Percentiles rank a stretch among this genome's conserved stretches.
phyloP scores from a whole-genome alignment of 495 filamentous ascomycete genomes.

The Aspergillus carlsbadensis region DNA sequence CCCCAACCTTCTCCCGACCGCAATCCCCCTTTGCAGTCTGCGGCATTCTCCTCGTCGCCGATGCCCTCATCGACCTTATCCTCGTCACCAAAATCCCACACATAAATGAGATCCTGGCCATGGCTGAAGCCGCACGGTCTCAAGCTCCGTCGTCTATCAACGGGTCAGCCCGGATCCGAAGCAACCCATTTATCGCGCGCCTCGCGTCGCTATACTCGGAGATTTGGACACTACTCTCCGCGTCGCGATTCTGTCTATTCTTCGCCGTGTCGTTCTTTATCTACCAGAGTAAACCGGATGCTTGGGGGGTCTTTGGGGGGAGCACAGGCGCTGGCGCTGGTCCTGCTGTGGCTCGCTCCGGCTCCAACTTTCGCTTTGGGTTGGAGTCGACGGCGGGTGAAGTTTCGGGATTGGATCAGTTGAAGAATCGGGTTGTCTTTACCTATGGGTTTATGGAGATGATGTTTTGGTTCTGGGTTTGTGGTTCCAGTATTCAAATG shows the following conservation, averaged over 20 bases:
- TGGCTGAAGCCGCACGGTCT: slow-evolving; percentile 24
- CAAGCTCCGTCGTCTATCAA: slow-evolving; percentile 14
- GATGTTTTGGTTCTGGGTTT: slow-evolving; percentile 83
- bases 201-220: slow-evolving; percentile 61
- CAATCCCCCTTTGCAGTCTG: slow-evolving; percentile 69
- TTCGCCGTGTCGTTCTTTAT: slow-evolving; percentile 66
- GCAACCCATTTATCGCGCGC: slow-evolving; percentile 27
- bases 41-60: slow-evolving; percentile 62
- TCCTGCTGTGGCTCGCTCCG: slow-evolving; percentile 11
- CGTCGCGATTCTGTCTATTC: slow-evolving; percentile 63
- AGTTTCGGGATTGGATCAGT: slow-evolving; percentile 48
- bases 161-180: slow-evolving; percentile 16
- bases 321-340: slow-evolving; percentile 20
- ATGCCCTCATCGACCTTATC: slow-evolving; percentile 71
- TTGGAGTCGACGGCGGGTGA: slow-evolving; percentile 18
- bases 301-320: slow-evolving; percentile 25
- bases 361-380: too few relatives aligned
- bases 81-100: slow-evolving; percentile 56
- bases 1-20: slow-evolving; percentile 59
- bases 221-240: slow-evolving; percentile 73
- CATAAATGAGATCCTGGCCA: slow-evolving; percentile 38
- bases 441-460: slow-evolving; percentile 83
- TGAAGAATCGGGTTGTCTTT: slow-evolving; percentile 81
- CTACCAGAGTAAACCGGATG: slow-evolving; percentile 56
- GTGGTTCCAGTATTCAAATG: slow-evolving; percentile 26